These are phyloP conservation scores for Kazachstania taianensis DNA, from an alignment of 805 yeast species.

Conservation along the genomic window DNA sequence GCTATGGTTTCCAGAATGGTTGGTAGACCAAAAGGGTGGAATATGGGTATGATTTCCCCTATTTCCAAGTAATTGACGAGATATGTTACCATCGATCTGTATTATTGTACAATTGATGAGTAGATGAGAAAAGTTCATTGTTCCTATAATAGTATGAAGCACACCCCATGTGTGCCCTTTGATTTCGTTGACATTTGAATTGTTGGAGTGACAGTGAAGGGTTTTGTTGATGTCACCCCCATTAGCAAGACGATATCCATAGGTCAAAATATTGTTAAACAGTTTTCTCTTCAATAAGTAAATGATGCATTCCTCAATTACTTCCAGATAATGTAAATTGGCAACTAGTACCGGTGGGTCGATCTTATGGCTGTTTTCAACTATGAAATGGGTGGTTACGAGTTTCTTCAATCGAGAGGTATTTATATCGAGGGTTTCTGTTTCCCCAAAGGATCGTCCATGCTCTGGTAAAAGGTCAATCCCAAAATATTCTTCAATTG, in stretches of 20 bases:
- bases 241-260: conserved; percentile 35
- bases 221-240: conserved; percentile 19
- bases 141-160: conserved; percentile 34
- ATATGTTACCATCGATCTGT: conserved; percentile 4
- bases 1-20: neutral
- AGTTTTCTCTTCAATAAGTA: conserved; percentile 23
- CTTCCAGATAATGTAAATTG: conserved; percentile 20
- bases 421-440: neutral
- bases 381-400: neutral
- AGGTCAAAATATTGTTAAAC: conserved; percentile 31
- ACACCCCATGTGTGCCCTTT: conserved; percentile 37
- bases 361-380: neutral
- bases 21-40: conserved; percentile 11
- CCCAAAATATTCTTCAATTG: conserved; percentile 1
- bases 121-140: conserved; percentile 30
- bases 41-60: conserved; percentile 11
- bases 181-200: conserved; percentile 32
- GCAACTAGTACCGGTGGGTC: conserved; percentile 1
- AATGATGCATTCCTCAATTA: conserved; percentile 34
- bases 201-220: conserved; percentile 29
- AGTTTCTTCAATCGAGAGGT: neutral
- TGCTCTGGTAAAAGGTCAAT: no score
- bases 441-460: neutral
- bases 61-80: conserved; percentile 19
- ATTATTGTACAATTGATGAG: conserved; percentile 32